phyloP scores from a whole-genome alignment of 108 stramenopile genomes.

The Asterionellopsis glacialis region DNA sequence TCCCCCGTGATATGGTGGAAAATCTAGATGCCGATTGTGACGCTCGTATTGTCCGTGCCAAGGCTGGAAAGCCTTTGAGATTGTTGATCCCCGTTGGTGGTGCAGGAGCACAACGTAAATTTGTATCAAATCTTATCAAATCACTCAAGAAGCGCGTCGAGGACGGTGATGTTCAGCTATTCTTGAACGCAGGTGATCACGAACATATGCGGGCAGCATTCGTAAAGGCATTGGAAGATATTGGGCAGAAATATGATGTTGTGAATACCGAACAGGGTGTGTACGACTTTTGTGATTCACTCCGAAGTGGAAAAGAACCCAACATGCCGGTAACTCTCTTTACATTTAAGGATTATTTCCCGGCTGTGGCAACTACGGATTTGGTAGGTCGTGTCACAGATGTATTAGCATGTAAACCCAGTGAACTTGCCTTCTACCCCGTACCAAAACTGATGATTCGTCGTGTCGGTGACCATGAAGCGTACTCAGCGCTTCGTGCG shows the following conservation, averaged over 20 bases:
- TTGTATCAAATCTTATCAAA: conserved; percentile 69
- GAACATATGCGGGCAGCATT: conserved; percentile 81
- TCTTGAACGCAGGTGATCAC: conserved; percentile 92
- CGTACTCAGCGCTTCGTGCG: conserved; percentile 82
- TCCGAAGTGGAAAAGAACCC: conserved; percentile 42
- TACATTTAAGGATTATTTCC: conserved; percentile 87
- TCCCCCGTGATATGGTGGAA: conserved; percentile 73
- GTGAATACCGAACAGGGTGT: conserved; percentile 60
- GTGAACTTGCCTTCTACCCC: conserved; percentile 88
- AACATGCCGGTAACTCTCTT: conserved; percentile 66
- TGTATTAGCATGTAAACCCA: conserved; percentile 87
- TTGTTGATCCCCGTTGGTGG: conserved; percentile 89
- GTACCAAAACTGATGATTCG: conserved; percentile 90
- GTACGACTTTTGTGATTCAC: conserved; percentile 45
- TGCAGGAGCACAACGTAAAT: conserved; percentile 87
- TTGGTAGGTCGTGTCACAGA: conserved; percentile 82
- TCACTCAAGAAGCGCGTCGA: conserved; percentile 48
- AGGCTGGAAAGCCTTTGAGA: conserved; percentile 59
- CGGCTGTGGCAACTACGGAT: conserved; percentile 90
- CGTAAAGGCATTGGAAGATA: conserved; percentile 54
- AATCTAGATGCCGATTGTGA: conserved; percentile 64
- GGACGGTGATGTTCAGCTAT: conserved; percentile 70
- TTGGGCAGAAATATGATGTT: conserved; percentile 56
- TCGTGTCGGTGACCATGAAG: conserved; percentile 91
- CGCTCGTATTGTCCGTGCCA: conserved; percentile 54